Conservation (phyloP, 441 rosid species). For the Pelargonium citronellum region DNA sequence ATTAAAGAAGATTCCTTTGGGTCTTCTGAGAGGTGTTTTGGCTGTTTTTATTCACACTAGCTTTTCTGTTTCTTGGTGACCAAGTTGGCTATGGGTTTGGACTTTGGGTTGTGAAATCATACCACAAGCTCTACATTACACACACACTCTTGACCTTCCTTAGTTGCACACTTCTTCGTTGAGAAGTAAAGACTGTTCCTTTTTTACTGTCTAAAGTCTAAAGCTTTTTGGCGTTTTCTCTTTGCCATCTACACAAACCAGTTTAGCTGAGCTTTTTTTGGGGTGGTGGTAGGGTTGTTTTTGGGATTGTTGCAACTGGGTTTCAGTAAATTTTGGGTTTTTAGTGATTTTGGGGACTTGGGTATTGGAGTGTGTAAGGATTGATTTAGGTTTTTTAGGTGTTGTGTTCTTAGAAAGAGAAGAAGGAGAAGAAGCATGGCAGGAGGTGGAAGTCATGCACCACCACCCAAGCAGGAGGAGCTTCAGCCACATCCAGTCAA, state of each 20-base stretch:
- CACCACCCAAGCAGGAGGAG: conserved; percentile 63
- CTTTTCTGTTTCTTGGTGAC: conserved; percentile 15
- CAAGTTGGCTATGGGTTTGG: background rate
- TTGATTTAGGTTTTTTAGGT: background rate
- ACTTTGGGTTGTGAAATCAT: background rate
- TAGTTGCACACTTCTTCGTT: background rate
- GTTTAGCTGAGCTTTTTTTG: conserved; percentile 9
- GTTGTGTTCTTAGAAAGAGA: background rate
- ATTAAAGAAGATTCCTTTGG: conserved; percentile 33
- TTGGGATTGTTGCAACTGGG: conserved; percentile 23
- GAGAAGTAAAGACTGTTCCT: background rate
- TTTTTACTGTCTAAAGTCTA: background rate
- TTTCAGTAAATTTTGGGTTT: conserved; percentile 20
- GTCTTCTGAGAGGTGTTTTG: conserved; percentile 22
- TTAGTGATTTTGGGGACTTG: conserved; percentile 28
- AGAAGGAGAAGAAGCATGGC: conserved; percentile 46
- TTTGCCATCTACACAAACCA: background rate
- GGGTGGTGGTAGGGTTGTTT: conserved; percentile 4
- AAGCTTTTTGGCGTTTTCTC: background rate
- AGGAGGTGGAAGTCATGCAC: conserved; percentile 43
- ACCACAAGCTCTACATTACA: background rate
- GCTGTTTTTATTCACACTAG: conserved; percentile 22
- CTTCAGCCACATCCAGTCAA: conserved; percentile 79
- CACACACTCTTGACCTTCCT: background rate
- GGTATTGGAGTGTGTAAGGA: conserved; percentile 7